Evolutionary conservation across 2,329 filamentous ascomycete species (phyloP).

Genomic region (Microcyclospora tardicrescens): DNA sequence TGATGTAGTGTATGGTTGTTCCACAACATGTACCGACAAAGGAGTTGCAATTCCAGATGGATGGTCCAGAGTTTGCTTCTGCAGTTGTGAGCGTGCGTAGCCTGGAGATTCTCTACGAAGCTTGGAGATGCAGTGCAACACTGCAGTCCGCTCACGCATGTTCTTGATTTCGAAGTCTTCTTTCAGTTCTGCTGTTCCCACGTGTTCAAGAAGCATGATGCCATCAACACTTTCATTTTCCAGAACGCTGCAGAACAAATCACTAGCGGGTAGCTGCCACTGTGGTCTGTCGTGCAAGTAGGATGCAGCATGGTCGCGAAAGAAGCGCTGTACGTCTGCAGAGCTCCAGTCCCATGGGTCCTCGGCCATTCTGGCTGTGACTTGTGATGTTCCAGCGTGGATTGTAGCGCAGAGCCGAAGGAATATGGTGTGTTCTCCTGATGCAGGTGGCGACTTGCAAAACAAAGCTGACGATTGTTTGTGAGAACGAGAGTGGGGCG

Average conservation of each 20-base stretch:
- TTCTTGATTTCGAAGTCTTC: slow-evolving; percentile 46
- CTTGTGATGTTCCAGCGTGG: background rate
- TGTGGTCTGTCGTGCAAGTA: slow-evolving; percentile 17
- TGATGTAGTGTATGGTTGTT: background rate
- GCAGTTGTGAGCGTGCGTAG: background rate
- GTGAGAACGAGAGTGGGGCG: no score
- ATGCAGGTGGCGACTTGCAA: no score
- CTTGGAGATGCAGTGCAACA: slow-evolving; percentile 45
- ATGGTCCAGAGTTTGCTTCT: background rate
- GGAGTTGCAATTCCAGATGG: slow-evolving; percentile 2
- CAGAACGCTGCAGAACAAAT: slow-evolving; percentile 41
- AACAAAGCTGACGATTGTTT: no score
- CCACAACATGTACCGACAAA: slow-evolving; percentile 1
- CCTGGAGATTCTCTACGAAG: slow-evolving; percentile 31
- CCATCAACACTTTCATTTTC: slow-evolving; percentile 54
- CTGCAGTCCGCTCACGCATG: slow-evolving; percentile 43
- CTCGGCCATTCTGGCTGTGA: slow-evolving; percentile 20
- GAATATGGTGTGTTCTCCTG: no score
- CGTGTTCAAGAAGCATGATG: slow-evolving; percentile 46
- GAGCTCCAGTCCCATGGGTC: slow-evolving; percentile 69
- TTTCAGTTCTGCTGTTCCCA: slow-evolving; percentile 36
- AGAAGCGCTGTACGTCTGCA: slow-evolving; percentile 51
- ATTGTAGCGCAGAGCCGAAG: background rate
- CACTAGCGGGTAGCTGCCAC: slow-evolving; percentile 38
- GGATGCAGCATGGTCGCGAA: slow-evolving; percentile 38